These are phyloP conservation scores for Alternaria conjuncta DNA, from an alignment of 2,329 filamentous ascomycete species.

Conservation along the genomic window DNA sequence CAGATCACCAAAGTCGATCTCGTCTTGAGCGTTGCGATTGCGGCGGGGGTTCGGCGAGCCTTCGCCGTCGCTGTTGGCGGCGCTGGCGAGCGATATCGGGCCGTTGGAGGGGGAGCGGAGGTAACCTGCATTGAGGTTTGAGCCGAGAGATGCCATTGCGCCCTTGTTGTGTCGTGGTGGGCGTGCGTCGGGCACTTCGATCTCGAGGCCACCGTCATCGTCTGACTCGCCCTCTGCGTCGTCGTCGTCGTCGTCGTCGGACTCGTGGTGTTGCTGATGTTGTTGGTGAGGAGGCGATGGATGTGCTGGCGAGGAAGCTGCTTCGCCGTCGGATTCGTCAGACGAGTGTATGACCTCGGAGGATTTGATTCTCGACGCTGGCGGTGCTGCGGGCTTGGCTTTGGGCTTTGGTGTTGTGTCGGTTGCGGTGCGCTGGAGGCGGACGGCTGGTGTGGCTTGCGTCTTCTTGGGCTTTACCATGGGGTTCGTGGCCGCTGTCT, in stretches of 20 bases:
- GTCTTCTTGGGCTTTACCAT: conserved; percentile 35
- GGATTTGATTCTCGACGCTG: conserved; percentile 42
- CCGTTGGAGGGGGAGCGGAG: conserved; percentile 42
- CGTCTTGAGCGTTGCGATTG: conserved; percentile 26
- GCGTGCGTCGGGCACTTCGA: conserved; percentile 41
- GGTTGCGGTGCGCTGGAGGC: conserved; percentile 44
- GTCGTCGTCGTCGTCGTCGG: conserved; percentile 26
- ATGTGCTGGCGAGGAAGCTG: conserved; percentile 10
- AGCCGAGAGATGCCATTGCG: conserved; percentile 33
- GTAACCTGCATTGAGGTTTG: conserved; percentile 34
- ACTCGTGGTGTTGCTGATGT: conserved; percentile 2
- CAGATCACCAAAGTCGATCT: conserved; percentile 46
- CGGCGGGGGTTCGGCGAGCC: conserved; percentile 36
- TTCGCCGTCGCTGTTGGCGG: conserved; percentile 46
- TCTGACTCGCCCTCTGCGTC: conserved; percentile 33
- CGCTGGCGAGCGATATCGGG: conserved; percentile 53
- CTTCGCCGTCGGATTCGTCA: conserved; percentile 35
- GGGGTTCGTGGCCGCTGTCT: conserved; percentile 27
- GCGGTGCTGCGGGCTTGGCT: conserved; percentile 24
- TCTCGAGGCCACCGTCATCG: conserved; percentile 37
- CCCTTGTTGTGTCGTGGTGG: conserved; percentile 22
- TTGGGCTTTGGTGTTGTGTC: conserved; percentile 21
- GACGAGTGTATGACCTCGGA: conserved; percentile 41
- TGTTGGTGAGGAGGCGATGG: conserved; percentile 24
- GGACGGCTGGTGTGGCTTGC: conserved; percentile 35